Percentiles rank a stretch among this genome's conserved stretches.
phyloP scores from a whole-genome alignment of 2,329 filamentous ascomycete species.

The Pseudonectria buxi region DNA sequence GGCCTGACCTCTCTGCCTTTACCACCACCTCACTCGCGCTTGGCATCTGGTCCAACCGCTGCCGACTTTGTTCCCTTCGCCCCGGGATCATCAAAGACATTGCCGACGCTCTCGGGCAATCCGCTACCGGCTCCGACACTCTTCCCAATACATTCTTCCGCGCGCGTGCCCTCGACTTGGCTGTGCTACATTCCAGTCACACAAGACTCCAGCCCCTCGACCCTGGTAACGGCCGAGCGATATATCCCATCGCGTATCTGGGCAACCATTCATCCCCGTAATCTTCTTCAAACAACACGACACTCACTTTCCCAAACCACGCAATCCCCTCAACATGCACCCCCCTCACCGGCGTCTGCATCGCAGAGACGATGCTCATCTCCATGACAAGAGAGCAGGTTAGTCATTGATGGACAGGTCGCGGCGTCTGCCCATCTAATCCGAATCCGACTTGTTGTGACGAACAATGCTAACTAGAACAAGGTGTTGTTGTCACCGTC shows the following conservation, averaged over 20 bases:
- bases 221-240: conserved; percentile 6
- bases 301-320: neutral
- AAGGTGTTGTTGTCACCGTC: conserved; percentile 31
- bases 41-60: conserved; percentile 22
- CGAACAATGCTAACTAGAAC: conserved; percentile 3
- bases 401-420: conserved; percentile 16
- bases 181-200: conserved; percentile 23
- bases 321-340: conserved; percentile 22
- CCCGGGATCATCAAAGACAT: conserved; percentile 19
- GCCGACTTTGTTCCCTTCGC: conserved; percentile 7
- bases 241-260: conserved; percentile 9
- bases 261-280: neutral
- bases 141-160: conserved; percentile 18
- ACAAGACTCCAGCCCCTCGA: conserved; percentile 13
- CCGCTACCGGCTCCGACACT: conserved; percentile 17
- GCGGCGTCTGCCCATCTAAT: conserved; percentile 4
- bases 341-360: conserved; percentile 23
- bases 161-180: conserved; percentile 15
- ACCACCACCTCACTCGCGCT: conserved; percentile 4
- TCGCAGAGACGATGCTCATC: conserved; percentile 14
- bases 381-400: conserved; percentile 17
- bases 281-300: neutral
- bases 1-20: conserved; percentile 9
- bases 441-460: neutral
- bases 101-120: conserved; percentile 13